Evolutionary conservation across 495 filamentous ascomycete genomes (phyloP), one percentile per base, ranked within the genome.

Genomic region (Oidiodendron maius): DNA sequence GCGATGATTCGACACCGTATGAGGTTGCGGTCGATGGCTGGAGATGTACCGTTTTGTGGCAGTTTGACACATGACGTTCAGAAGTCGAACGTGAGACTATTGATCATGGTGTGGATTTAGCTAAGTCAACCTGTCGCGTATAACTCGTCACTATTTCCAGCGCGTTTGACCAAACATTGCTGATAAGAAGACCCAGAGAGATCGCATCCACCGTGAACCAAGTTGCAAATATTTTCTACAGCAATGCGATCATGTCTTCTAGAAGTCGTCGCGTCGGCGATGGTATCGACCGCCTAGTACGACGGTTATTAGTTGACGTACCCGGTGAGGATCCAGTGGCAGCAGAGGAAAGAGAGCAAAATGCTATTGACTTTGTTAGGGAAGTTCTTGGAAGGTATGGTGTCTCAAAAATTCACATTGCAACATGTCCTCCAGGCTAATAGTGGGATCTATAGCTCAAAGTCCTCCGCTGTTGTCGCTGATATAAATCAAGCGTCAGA

Each of bases 401-500:
- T 21, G 25, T 16, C 23, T 28, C 24, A 11, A 13, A 16, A 28
- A 36, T 38, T 16, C 34, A 16, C 18, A 37, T 38, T n/a, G 17
- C n/a, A 28, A 22, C 12, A 21, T 41, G 25, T 8, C 15, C 15
- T 3, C 26, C 24, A 15, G 37, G 40, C 51, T 54, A 40, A 54
- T 44, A 18, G 2, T 40, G 9, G n/a, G n/a, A 17, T 30, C 13
- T 39, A 4, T 46, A 62, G 52, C 41, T 48, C 48, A 11, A 47
- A 32, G 40, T 50, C 38, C 35, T 64, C 69, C 12, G 52, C 66
- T 12, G 56, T 72, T 16, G 65, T 61, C 8, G 59, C 53, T 40
- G 58, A 61, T 53, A 81, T 95, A 38, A 91, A 96, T 64, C 89
- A 96, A 73, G 87, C 89, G 40, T 82, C 85, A 17, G 90, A 96